Evolutionary conservation across 1,139 yeast genomes (phyloP).

Genomic region (Kodamaea suecica): DNA sequence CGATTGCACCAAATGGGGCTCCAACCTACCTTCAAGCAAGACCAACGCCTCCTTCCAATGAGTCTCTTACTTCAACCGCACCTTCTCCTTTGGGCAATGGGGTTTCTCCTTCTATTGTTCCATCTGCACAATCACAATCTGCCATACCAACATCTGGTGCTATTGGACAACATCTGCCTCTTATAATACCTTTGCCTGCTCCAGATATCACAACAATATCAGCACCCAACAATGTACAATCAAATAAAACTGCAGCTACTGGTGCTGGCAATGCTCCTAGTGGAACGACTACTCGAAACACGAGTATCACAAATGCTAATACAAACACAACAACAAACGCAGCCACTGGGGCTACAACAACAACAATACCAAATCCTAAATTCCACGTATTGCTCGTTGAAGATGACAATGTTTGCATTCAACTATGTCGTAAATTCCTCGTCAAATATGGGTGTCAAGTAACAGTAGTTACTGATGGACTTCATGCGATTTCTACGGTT

Average conservation of each 20-base stretch:
- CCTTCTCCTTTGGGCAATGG: not conserved
- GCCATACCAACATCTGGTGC: slow-evolving; percentile 14
- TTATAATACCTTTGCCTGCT: slow-evolving; percentile 3
- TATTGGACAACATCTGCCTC: slow-evolving; percentile 7
- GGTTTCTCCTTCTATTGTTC: not conserved
- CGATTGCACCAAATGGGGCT: slow-evolving; percentile 1
- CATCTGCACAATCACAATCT: not conserved
- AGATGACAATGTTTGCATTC: slow-evolving; percentile 83
- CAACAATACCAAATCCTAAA: slow-evolving; percentile 38
- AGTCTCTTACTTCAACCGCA: slow-evolving; percentile 1
- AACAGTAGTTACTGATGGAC: slow-evolving; percentile 88
- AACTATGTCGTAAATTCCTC: slow-evolving; percentile 71
- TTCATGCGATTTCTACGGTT: slow-evolving; percentile 79
- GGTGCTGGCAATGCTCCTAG: slow-evolving; percentile 1
- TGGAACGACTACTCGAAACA: slow-evolving; percentile 1
- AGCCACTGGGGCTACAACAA: slow-evolving; percentile 20
- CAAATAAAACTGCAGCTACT: slow-evolving; percentile 2
- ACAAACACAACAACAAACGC: slow-evolving; percentile 4
- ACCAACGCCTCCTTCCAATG: slow-evolving; percentile 9
- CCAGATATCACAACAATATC: slow-evolving; percentile 4
- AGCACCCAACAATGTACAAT: too few relatives aligned
- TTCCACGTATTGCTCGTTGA: slow-evolving; percentile 80
- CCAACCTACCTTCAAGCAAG: slow-evolving; percentile 3
- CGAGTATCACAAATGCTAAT: not conserved
- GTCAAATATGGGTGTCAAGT: slow-evolving; percentile 89